Percentiles rank a stretch among this genome's conserved stretches.
phyloP scores from a whole-genome alignment of 1,139 yeast genomes.

The Suhomyces choctaworum region DNA sequence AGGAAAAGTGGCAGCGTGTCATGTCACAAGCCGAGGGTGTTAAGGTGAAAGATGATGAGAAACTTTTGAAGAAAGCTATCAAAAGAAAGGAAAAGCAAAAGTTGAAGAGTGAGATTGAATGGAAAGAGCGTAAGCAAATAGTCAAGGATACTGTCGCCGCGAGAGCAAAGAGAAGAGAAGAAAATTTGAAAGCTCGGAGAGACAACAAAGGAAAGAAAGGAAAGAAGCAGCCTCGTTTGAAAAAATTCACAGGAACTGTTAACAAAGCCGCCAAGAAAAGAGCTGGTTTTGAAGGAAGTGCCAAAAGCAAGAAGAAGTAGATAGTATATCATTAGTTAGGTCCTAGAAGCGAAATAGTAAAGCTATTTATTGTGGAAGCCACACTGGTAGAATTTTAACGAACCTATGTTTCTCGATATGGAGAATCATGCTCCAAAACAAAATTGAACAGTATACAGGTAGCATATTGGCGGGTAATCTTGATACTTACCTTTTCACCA shows the following conservation, averaged over 20 bases:
- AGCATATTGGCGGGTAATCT: too few relatives aligned
- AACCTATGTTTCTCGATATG: too few relatives aligned
- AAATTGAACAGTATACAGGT: too few relatives aligned
- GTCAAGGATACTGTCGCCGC: constrained; percentile 76
- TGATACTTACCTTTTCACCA: too few relatives aligned
- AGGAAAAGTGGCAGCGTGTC: constrained; percentile 82
- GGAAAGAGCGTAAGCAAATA: constrained; percentile 81
- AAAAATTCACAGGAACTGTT: constrained; percentile 62
- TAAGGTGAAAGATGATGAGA: constrained; percentile 87
- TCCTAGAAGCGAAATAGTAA: too few relatives aligned
- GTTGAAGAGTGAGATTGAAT: constrained; percentile 77
- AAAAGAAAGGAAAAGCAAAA: constrained; percentile 80
- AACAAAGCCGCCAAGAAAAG: constrained; percentile 47
- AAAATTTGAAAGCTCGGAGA: constrained; percentile 77
- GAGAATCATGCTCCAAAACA: too few relatives aligned
- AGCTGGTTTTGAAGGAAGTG: constrained; percentile 61
- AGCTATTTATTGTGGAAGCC: too few relatives aligned
- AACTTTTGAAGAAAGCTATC: constrained; percentile 78
- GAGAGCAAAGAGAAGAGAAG: constrained; percentile 82
- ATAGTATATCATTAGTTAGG: too few relatives aligned
- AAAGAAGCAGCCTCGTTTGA: constrained; percentile 67
- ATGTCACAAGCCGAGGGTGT: constrained; percentile 86
- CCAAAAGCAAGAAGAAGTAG: constrained; percentile 33
- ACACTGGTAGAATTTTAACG: too few relatives aligned
- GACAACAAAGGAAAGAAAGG: constrained; percentile 76